Percentiles rank a stretch among this genome's conserved stretches.
These are phyloP conservation scores for Boletus sp. DNA, from an alignment of 1,284 basidiomycete species.

Conservation along the genomic window DNA sequence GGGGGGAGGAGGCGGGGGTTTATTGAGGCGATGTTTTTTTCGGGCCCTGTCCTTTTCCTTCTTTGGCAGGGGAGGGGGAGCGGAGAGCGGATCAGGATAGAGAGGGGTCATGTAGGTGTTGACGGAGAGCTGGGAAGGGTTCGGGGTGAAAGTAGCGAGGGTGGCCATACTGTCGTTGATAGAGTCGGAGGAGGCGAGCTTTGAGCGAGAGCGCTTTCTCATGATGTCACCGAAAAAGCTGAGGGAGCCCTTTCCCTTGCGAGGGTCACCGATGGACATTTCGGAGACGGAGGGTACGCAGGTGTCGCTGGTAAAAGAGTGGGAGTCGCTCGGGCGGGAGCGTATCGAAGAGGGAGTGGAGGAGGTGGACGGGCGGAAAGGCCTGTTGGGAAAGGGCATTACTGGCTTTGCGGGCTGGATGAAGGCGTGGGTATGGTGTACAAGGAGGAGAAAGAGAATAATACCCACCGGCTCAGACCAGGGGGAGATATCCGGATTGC, in stretches of 20 bases:
- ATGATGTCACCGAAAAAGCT: slow-evolving; percentile 31
- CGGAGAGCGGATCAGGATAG: slow-evolving; percentile 5
- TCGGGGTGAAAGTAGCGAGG: slow-evolving; percentile 21
- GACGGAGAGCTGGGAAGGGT: slow-evolving; percentile 25
- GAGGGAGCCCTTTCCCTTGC: slow-evolving; percentile 34
- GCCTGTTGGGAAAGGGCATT: slow-evolving; percentile 35
- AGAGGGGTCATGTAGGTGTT: slow-evolving; percentile 19
- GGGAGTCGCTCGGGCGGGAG: slow-evolving; percentile 40
- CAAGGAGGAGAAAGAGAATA: background rate
- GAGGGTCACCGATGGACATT: slow-evolving; percentile 26
- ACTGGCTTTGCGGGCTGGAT: slow-evolving; percentile 14
- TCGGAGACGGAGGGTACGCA: slow-evolving; percentile 32
- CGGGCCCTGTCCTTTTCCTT: slow-evolving; percentile 22
- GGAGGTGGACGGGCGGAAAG: slow-evolving; percentile 29
- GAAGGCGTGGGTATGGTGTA: slow-evolving; percentile 14
- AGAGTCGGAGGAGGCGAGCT: slow-evolving; percentile 30
- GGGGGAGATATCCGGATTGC: slow-evolving; percentile 25
- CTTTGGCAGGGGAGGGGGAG: slow-evolving; percentile 31
- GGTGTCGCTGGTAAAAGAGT: slow-evolving; percentile 32
- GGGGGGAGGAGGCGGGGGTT: slow-evolving; percentile 13
- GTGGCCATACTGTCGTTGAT: slow-evolving; percentile 19
- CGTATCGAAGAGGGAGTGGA: slow-evolving; percentile 33
- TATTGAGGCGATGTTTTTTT: slow-evolving; percentile 25
- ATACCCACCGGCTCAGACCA: slow-evolving; percentile 17
- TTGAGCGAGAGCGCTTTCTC: slow-evolving; percentile 32